Conservation (phyloP, 2,329 filamentous ascomycete genomes). For the Coccinonectria pachysandricola region DNA sequence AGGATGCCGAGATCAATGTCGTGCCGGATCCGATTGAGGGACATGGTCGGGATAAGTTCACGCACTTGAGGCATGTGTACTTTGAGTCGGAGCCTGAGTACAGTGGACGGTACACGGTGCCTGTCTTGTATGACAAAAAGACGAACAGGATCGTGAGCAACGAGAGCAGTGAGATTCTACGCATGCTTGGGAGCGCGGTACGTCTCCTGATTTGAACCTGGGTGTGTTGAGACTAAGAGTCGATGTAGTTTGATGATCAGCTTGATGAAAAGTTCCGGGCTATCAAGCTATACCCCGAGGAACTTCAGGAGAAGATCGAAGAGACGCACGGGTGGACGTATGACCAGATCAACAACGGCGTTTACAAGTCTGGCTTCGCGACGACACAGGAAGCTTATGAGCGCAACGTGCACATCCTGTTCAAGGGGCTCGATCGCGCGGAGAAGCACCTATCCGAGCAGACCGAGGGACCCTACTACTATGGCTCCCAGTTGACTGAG, state of each 20-base stretch:
- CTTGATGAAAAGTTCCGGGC: constrained; percentile 48
- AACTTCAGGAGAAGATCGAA: constrained; percentile 61
- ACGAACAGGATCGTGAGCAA: constrained; percentile 74
- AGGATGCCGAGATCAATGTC: constrained; percentile 50
- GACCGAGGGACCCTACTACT: constrained; percentile 56
- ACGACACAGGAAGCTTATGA: constrained; percentile 78
- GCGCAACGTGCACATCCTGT: constrained; percentile 58
- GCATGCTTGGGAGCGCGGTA: constrained; percentile 75
- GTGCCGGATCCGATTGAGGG: constrained; percentile 58
- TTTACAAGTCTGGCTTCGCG: constrained; percentile 73
- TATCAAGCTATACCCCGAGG: constrained; percentile 57
- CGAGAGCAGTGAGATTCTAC: constrained; percentile 84
- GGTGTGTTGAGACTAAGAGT: neutral
- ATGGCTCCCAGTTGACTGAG: constrained; percentile 68
- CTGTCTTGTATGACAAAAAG: constrained; percentile 74
- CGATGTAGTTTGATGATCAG: constrained; percentile 57
- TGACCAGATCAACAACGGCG: constrained; percentile 59
- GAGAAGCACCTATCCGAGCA: constrained; percentile 54
- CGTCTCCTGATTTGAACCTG: constrained; percentile 1
- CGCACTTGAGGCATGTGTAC: constrained; percentile 68
- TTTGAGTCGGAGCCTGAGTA: constrained; percentile 65
- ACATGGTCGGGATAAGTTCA: constrained; percentile 57
- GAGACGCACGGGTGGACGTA: constrained; percentile 74
- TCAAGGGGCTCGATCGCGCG: constrained; percentile 64
- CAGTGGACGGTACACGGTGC: constrained; percentile 74